Percentiles rank a stretch among this genome's conserved stretches.
Conservation (phyloP, 2,329 filamentous ascomycete species). For the Neofusicoccum ribis region DNA sequence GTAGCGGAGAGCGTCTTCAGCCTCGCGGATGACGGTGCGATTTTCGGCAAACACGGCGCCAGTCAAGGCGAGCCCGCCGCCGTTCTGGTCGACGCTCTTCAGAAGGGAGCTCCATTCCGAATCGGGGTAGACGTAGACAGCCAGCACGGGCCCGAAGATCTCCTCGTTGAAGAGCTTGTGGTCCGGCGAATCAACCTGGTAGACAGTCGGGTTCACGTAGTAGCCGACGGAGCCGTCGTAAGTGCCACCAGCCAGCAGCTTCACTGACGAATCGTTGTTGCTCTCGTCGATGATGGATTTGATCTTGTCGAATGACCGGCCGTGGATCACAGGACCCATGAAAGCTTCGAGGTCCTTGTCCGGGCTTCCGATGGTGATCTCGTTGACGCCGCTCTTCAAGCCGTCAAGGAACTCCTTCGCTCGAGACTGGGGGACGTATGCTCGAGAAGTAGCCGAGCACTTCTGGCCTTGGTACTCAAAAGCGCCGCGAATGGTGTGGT, state of each 20-base stretch:
- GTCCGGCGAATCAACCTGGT: constrained; percentile 68
- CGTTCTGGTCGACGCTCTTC: constrained; percentile 63
- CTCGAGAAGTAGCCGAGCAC: constrained; percentile 79
- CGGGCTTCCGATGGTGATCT: constrained; percentile 70
- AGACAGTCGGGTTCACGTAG: constrained; percentile 82
- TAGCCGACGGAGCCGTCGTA: constrained; percentile 78
- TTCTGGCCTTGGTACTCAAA: constrained; percentile 94
- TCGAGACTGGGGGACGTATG: constrained; percentile 73
- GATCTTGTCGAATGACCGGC: constrained; percentile 77
- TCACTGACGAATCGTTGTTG: constrained; percentile 69
- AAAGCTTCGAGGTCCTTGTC: constrained; percentile 70
- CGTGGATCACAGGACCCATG: constrained; percentile 84
- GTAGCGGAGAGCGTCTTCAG: constrained; percentile 70
- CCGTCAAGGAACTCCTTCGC: constrained; percentile 70
- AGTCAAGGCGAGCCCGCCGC: constrained; percentile 76
- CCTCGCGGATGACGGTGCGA: constrained; percentile 63
- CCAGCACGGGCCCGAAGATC: constrained; percentile 78
- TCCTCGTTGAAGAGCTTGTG: constrained; percentile 76
- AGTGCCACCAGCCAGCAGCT: constrained; percentile 72
- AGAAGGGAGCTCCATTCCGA: constrained; percentile 61
- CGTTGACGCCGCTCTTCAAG: constrained; percentile 66
- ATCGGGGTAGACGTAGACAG: constrained; percentile 77
- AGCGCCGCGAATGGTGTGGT: constrained; percentile 80
- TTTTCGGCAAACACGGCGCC: constrained; percentile 74
- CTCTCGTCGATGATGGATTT: constrained; percentile 73